phyloP scores from a whole-genome alignment of 305 asterid species.

The Nicotiana rustica region DNA sequence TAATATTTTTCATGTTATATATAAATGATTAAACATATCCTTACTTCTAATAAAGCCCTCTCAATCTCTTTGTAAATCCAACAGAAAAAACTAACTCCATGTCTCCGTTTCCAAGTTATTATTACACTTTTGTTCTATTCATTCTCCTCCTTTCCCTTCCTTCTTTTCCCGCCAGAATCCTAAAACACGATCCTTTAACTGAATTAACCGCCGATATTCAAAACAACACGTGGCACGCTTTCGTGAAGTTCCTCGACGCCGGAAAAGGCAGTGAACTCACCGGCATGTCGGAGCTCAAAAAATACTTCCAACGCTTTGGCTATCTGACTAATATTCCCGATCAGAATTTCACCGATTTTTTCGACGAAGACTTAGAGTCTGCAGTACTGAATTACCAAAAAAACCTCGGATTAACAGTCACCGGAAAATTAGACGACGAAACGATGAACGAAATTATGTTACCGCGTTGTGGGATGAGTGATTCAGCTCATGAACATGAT shows the following conservation, averaged over 20 bases:
- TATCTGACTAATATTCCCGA: constrained; percentile 48
- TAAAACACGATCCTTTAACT: constrained; percentile 39
- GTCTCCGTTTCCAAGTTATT: constrained; percentile 64
- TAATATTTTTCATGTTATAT: not conserved
- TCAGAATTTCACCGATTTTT: constrained; percentile 52
- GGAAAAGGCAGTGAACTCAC: constrained; percentile 61
- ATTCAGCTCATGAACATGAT: not conserved
- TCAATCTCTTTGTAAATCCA: constrained; percentile 34
- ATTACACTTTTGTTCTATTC: constrained; percentile 33
- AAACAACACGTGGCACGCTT: constrained; percentile 68
- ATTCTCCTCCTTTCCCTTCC: constrained; percentile 42
- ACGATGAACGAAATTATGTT: constrained; percentile 60
- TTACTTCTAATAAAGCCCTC: constrained; percentile 38
- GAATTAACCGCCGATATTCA: constrained; percentile 42
- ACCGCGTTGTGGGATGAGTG: constrained; percentile 78
- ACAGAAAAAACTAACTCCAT: constrained; percentile 50
- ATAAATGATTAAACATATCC: constrained; percentile 16
- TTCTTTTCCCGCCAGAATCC: constrained; percentile 56
- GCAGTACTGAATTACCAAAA: constrained; percentile 64
- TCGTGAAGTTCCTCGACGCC: constrained; percentile 63
- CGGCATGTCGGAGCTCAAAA: constrained; percentile 84
- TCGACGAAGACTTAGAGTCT: constrained; percentile 61
- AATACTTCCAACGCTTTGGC: constrained; percentile 78
- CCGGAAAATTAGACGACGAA: constrained; percentile 65
- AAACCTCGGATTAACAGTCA: constrained; percentile 54